Percentiles rank a stretch among this genome's conserved stretches.
phyloP scores from a whole-genome alignment of 345 rosid genomes.

The Citrus cavaleriei region DNA sequence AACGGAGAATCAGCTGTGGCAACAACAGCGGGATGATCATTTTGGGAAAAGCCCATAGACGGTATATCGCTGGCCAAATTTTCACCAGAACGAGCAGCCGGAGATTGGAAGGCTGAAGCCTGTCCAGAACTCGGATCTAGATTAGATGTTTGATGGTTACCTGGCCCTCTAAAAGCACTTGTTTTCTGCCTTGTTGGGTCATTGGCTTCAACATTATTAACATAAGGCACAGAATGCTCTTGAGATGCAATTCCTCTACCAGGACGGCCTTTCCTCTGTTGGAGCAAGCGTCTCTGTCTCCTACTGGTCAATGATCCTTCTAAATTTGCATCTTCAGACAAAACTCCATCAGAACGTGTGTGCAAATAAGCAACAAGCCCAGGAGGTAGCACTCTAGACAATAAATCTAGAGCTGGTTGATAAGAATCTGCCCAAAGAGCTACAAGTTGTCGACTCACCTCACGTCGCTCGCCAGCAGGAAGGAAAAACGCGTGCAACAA shows the following conservation, averaged over 20 bases:
- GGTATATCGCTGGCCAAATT: slow-evolving; percentile 37
- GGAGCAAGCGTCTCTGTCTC: slow-evolving; percentile 78
- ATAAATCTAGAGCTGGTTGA: slow-evolving; percentile 85
- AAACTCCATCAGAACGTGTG: slow-evolving; percentile 70
- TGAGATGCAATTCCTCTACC: slow-evolving; percentile 57
- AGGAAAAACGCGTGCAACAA: slow-evolving; percentile 82
- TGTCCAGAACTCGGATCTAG: slow-evolving; percentile 47
- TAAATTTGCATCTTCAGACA: slow-evolving; percentile 53
- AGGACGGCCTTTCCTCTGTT: slow-evolving; percentile 77
- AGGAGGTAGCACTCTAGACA: slow-evolving; percentile 95
- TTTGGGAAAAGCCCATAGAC: slow-evolving; percentile 44
- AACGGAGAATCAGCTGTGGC: slow-evolving; percentile 40
- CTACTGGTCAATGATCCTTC: slow-evolving; percentile 75
- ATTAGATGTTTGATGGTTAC: slow-evolving; percentile 44
- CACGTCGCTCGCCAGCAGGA: slow-evolving; percentile 91
- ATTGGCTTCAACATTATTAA: slow-evolving; percentile 49
- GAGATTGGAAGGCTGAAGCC: slow-evolving; percentile 28
- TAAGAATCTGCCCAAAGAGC: slow-evolving; percentile 99
- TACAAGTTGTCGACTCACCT: slow-evolving; percentile 97
- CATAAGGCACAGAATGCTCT: slow-evolving; percentile 53
- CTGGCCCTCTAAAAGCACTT: slow-evolving; percentile 42
- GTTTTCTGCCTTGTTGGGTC: slow-evolving; percentile 48
- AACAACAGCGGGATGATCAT: slow-evolving; percentile 35
- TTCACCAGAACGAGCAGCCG: slow-evolving; percentile 42
- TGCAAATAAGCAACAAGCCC: slow-evolving; percentile 99